Evolutionary conservation across 257 asterid species (phyloP), one percentile per base, ranked within the genome.

Genomic region (Solanum infundibuliforme): DNA sequence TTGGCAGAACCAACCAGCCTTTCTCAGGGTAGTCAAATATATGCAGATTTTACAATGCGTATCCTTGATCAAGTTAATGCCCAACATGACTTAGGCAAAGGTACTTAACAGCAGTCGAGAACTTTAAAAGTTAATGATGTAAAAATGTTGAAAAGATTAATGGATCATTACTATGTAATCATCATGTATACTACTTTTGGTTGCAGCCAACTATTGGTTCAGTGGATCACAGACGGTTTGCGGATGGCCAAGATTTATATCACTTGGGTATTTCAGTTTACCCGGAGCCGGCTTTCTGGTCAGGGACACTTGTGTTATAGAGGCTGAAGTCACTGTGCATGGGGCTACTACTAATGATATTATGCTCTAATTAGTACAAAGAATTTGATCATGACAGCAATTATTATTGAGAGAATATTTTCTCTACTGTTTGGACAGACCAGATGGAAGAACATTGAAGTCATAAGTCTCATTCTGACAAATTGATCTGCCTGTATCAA

Each of bases 161-260:
- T 7, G 20, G 31, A 86, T 18, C 2, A 32, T 75, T 76, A 41
- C 31, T 35, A 68, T 41, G 13, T 39, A n/a, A 9, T 34, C 52
- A 82, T n/a, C 68, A 31, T 85, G 75, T 21, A 69, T 8, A 23
- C 7, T 66, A 60, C 58, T 12, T 81, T 29, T 85, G 39, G 13
- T 73, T 92, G 94, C 95, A 95, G 98, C 89, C 83, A 93, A 87
- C 60, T 91, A 90, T 46, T 95, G 96, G 98, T 95, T 93, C 91
- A 89, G 93, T 83, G 83, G 89, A 65, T 86, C 93, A 27, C 91
- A 69, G 68, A 48, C 91, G 12, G 82, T 88, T 21, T 88, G 92
- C 41, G 98, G 98, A 25, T 94, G 96, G 96, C 93, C 93, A 85
- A 89, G 94, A 90, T 95, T 90, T 65, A 87, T 93, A 55, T 90